phyloP scores from a whole-genome alignment of 2,329 filamentous ascomycete genomes.

The Lecanicillium sp. region DNA sequence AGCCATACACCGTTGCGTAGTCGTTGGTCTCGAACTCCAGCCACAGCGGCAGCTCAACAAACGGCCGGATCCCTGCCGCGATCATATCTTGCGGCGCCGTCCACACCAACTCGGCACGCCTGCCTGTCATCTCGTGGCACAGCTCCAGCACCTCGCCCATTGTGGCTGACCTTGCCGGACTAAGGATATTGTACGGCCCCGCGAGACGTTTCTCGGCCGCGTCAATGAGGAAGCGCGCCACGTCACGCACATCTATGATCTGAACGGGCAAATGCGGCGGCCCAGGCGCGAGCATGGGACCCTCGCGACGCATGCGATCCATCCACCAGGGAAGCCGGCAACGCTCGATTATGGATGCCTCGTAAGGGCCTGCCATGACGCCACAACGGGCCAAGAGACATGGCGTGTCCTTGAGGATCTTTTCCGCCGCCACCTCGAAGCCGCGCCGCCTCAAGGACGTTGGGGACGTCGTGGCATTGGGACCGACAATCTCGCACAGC shows the following conservation, averaged over 20 bases:
- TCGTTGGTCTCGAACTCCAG: background rate
- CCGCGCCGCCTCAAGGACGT: background rate
- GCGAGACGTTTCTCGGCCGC: background rate
- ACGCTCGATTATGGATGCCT: background rate
- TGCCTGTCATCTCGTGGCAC: background rate
- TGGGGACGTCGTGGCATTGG: background rate
- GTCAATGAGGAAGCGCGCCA: background rate
- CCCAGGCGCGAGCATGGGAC: background rate
- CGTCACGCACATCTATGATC: background rate
- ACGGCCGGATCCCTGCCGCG: background rate
- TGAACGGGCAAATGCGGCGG: background rate
- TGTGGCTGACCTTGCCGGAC: background rate
- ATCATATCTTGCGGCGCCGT: background rate
- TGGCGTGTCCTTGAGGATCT: background rate
- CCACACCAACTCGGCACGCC: background rate
- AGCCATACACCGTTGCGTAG: background rate
- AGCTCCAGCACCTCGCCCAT: background rate
- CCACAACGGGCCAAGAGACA: background rate
- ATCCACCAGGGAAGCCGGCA: constrained; percentile 2
- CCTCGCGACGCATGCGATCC: background rate
- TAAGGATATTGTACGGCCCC: background rate
- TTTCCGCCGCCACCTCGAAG: background rate
- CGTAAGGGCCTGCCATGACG: constrained; percentile 1
- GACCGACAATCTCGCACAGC: background rate
- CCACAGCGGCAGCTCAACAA: constrained; percentile 6